Conservation (phyloP, 1,284 basidiomycete genomes). For the Ustilago shanxiensis region DNA sequence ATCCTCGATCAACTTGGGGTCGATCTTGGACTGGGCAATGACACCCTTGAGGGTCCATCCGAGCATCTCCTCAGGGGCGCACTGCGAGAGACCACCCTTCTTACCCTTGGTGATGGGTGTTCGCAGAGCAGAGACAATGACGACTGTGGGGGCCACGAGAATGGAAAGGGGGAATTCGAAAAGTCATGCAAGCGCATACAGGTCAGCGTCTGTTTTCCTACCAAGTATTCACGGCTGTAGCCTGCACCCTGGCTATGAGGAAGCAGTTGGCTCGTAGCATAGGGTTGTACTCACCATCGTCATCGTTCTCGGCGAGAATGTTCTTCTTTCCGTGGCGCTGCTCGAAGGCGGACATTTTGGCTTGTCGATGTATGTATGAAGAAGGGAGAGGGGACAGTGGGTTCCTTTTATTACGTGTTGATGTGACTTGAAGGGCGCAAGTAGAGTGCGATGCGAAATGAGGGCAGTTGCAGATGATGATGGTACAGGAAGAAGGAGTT, state of each 20-base stretch:
- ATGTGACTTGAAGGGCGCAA: not conserved
- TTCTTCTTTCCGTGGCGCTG: slow-evolving; percentile 61
- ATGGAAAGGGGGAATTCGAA: not conserved
- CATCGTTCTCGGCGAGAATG: slow-evolving; percentile 67
- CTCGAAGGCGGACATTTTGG: slow-evolving; percentile 42
- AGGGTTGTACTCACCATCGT: slow-evolving; percentile 62
- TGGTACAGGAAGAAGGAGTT: not conserved
- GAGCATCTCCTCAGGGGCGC: slow-evolving; percentile 87
- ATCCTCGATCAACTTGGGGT: slow-evolving; percentile 83
- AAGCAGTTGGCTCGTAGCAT: not conserved
- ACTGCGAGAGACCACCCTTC: slow-evolving; percentile 91
- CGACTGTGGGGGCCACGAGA: slow-evolving; percentile 74
- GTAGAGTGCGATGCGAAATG: not conserved
- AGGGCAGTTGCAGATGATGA: not conserved
- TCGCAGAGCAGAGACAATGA: slow-evolving; percentile 87
- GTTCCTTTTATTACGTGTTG: not conserved
- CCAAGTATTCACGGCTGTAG: not conserved
- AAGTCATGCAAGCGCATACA: not conserved
- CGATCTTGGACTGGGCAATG: slow-evolving; percentile 74
- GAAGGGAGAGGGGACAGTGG: not conserved
- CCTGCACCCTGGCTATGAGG: not conserved
- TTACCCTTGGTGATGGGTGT: slow-evolving; percentile 90
- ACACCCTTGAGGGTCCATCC: slow-evolving; percentile 74
- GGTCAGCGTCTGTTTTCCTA: slow-evolving; percentile 5
- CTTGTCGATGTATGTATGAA: slow-evolving; percentile 2